phyloP scores from a whole-genome alignment of 805 yeast genomes.

The Vanderwaltozyma polyspora region DNA sequence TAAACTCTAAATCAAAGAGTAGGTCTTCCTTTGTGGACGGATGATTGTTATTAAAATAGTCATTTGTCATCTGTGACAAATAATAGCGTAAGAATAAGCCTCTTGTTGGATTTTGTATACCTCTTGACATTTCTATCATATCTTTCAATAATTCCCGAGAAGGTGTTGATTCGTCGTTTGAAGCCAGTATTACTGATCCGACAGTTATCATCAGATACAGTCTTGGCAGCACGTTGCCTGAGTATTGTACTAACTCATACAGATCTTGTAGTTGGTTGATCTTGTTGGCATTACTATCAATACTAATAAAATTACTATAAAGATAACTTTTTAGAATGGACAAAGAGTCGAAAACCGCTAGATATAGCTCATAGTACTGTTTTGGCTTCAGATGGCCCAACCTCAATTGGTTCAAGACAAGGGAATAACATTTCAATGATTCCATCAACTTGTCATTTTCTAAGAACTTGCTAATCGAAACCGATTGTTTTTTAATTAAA shows the following conservation, averaged over 20 bases:
- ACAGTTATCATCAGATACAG: constrained; percentile 90
- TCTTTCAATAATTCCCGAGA: constrained; percentile 70
- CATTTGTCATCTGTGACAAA: constrained; percentile 62
- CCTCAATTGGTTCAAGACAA: constrained; percentile 68
- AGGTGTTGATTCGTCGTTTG: constrained; percentile 64
- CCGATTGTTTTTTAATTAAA: constrained; percentile 52
- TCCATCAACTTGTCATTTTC: constrained; percentile 64
- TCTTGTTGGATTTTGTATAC: constrained; percentile 89
- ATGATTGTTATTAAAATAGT: constrained; percentile 19
- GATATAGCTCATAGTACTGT: constrained; percentile 84
- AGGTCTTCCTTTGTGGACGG: constrained; percentile 4
- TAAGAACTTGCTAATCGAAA: constrained; percentile 63
- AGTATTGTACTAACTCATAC: constrained; percentile 89
- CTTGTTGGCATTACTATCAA: constrained; percentile 57
- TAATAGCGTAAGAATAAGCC: constrained; percentile 88
- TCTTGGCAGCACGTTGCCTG: constrained; percentile 87
- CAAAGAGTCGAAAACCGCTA: constrained; percentile 70
- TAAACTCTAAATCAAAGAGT: constrained; percentile 44
- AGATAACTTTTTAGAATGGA: constrained; percentile 53
- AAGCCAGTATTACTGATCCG: constrained; percentile 78
- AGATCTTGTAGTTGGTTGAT: constrained; percentile 62
- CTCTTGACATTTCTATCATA: constrained; percentile 95
- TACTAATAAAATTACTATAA: too few species aligned
- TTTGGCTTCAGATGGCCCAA: constrained; percentile 69
- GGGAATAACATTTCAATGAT: constrained; percentile 78